Evolutionary conservation across 2,329 filamentous ascomycete genomes (phyloP).

Genomic region (Ambrosiella xylebori): DNA sequence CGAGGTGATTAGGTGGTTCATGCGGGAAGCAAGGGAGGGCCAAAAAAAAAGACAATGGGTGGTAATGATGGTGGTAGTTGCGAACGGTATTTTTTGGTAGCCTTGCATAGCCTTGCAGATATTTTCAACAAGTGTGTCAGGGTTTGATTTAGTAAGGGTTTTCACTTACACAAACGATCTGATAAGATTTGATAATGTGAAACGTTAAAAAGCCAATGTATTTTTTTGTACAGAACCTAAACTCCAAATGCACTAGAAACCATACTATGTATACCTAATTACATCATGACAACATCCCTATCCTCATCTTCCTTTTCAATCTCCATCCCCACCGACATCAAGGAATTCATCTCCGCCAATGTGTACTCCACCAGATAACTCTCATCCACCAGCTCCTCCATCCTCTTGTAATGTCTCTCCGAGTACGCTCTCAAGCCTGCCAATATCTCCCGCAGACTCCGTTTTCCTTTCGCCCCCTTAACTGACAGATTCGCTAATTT

Average conservation of each 20-base stretch:
- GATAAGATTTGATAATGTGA: not conserved
- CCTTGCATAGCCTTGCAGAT: constrained; percentile 7
- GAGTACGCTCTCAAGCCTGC: constrained; percentile 82
- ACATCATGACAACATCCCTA: constrained; percentile 27
- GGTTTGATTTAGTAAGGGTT: not conserved
- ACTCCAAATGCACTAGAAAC: constrained; percentile 8
- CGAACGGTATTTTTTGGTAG: not conserved
- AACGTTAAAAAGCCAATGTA: constrained; percentile 3
- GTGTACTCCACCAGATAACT: constrained; percentile 92
- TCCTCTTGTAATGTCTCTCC: constrained; percentile 75
- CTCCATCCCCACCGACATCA: constrained; percentile 28
- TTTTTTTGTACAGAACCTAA: constrained; percentile 8
- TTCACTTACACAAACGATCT: not conserved
- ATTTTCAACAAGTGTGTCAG: not conserved
- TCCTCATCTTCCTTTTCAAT: constrained; percentile 19
- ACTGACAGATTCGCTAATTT: constrained; percentile 56
- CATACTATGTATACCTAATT: constrained; percentile 5
- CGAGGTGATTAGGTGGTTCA: not conserved
- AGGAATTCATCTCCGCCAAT: constrained; percentile 75
- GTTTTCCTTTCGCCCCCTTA: constrained; percentile 37
- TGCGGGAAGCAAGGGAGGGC: not conserved
- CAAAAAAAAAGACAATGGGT: not conserved
- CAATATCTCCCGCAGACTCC: constrained; percentile 65
- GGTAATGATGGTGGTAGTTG: not conserved
- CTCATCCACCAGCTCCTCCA: constrained; percentile 84